Conservation (phyloP, 1,139 yeast genomes). For the Blastobotrys buckinghamii region DNA sequence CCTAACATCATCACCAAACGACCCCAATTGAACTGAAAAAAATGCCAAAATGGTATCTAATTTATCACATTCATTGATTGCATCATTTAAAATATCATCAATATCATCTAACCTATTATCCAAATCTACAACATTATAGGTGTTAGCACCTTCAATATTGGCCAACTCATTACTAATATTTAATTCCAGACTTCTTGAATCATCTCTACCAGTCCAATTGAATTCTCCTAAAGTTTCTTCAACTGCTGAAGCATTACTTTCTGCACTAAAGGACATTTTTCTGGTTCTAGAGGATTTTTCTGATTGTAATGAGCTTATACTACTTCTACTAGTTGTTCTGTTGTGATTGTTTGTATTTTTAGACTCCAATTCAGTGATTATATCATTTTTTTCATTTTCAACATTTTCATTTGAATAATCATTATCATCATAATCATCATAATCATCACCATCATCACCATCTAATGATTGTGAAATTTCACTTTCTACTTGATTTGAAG, state of each 20-base stretch:
- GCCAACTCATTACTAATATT: constrained; percentile 51
- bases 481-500: constrained; percentile 3
- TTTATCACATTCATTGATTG: constrained; percentile 60
- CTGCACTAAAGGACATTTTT: constrained; percentile 17
- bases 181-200: constrained; percentile 48
- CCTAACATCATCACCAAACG: constrained; percentile 61
- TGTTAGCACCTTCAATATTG: constrained; percentile 44
- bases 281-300: not conserved
- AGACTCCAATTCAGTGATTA: not conserved
- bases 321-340: not conserved
- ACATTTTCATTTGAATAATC: not conserved
- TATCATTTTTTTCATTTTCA: not conserved
- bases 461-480: constrained; percentile 5
- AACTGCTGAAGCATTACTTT: constrained; percentile 30
- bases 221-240: constrained; percentile 70
- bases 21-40: constrained; percentile 53
- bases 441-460: not conserved
- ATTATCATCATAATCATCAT: not conserved
- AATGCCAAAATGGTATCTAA: constrained; percentile 51
- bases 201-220: constrained; percentile 66
- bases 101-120: constrained; percentile 42
- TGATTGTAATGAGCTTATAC: not conserved
- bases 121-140: constrained; percentile 43
- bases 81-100: constrained; percentile 39
- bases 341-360: not conserved